These are phyloP conservation scores for Epichloe baconii DNA, from an alignment of 2,329 filamentous ascomycete genomes.

Conservation along the genomic window DNA sequence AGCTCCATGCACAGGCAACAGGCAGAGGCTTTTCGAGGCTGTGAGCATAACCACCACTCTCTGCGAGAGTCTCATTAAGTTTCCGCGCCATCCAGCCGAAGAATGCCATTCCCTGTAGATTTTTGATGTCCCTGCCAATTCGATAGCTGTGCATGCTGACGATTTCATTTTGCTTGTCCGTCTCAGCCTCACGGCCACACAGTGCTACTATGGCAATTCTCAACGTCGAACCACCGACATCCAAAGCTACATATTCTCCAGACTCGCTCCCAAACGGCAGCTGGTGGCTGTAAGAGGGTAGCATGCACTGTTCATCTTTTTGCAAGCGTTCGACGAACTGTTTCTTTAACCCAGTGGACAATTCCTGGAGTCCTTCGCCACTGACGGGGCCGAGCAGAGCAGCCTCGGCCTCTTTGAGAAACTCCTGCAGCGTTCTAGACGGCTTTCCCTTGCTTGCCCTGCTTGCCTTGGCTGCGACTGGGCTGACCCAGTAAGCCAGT, in stretches of 20 bases:
- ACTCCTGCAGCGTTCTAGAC: conserved; percentile 30
- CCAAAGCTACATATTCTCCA: conserved; percentile 48
- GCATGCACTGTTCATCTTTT: conserved; percentile 44
- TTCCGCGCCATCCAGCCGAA: conserved; percentile 56
- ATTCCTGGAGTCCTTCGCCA: conserved; percentile 28
- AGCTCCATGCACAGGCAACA: conserved; percentile 55
- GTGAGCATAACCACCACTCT: conserved; percentile 25
- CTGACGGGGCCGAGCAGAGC: conserved; percentile 36
- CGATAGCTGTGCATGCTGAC: conserved; percentile 41
- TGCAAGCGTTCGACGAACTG: conserved; percentile 42
- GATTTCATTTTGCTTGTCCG: conserved; percentile 34
- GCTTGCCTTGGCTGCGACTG: conserved; percentile 21
- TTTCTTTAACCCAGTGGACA: conserved; percentile 37
- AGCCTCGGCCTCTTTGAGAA: conserved; percentile 42
- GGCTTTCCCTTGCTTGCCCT: conserved; percentile 14
- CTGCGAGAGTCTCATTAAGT: conserved; percentile 42
- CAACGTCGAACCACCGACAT: conserved; percentile 58
- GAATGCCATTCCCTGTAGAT: conserved; percentile 44
- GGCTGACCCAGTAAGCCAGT: conserved; percentile 39
- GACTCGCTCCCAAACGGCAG: conserved; percentile 46
- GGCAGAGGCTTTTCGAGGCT: conserved; percentile 32
- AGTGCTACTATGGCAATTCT: conserved; percentile 52
- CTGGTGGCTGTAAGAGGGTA: conserved; percentile 53
- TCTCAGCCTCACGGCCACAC: conserved; percentile 27
- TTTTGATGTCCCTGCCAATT: conserved; percentile 42